Evolutionary conservation across 805 yeast genomes (phyloP).

Genomic region (Metschnikowia gelsemii): DNA sequence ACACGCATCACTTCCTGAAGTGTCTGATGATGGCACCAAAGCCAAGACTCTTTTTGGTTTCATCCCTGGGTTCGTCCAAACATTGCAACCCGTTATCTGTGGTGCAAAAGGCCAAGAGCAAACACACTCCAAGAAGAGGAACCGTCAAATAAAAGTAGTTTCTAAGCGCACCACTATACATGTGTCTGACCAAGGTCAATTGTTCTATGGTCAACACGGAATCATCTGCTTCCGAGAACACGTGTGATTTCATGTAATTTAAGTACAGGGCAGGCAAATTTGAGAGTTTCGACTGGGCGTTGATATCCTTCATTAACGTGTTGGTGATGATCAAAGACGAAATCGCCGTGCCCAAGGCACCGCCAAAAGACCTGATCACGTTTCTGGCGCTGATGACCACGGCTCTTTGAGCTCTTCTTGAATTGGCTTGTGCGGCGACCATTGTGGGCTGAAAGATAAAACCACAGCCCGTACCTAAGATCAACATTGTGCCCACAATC

Average conservation of each 20-base stretch:
- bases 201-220: slow-evolving; percentile 24
- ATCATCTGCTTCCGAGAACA: slow-evolving; percentile 31
- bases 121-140: slow-evolving; percentile 37
- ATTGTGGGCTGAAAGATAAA: slow-evolving; percentile 54
- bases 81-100: slow-evolving; percentile 41
- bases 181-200: slow-evolving; percentile 20
- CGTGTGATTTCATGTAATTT: slow-evolving; percentile 27
- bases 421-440: slow-evolving; percentile 56
- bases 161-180: slow-evolving; percentile 31
- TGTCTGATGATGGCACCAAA: not conserved
- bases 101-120: slow-evolving; percentile 32
- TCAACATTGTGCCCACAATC: slow-evolving; percentile 38
- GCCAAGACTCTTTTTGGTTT: not conserved
- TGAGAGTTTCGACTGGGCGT: slow-evolving; percentile 1
- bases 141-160: slow-evolving; percentile 34
- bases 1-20: not conserved
- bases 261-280: slow-evolving; percentile 15
- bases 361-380: slow-evolving; percentile 58
- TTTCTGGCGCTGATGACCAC: slow-evolving; percentile 58
- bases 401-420: slow-evolving; percentile 52
- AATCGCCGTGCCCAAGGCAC: slow-evolving; percentile 58
- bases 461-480: slow-evolving; percentile 44
- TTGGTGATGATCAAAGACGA: slow-evolving; percentile 40
- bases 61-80: slow-evolving; percentile 26
- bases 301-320: slow-evolving; percentile 28